Evolutionary conservation across 2,329 filamentous ascomycete genomes (phyloP), one percentile per base, ranked within the genome.

Genomic region (Chaetomium globosum): DNA sequence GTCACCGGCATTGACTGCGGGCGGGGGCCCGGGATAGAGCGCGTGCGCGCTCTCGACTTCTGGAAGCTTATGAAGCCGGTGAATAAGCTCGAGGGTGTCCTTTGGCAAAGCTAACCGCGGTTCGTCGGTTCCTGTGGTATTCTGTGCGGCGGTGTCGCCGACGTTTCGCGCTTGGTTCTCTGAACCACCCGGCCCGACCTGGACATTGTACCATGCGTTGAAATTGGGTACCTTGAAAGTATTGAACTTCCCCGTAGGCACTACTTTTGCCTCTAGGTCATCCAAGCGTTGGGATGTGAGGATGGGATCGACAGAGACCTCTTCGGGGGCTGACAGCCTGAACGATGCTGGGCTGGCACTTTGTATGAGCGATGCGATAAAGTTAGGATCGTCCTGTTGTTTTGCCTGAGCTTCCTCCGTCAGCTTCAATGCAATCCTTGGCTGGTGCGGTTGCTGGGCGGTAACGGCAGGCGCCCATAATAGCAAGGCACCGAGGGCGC

Each of bases 121-220:
- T 12, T 51, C 21, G 7, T 19, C 58, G 33, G 36, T 56, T 2
- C 26, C 43, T 23, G n/a, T 63, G 9, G 19, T 19, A 52, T 53
- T 58, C 39, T 43, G 48, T n/a, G 23, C 26, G 19, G 16, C 39
- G 23, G 57, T 30, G 2, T 28, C 43, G 33, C 51, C 46, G 21
- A 21, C 49, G 6, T n/a, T 7, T 5, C 54, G 53, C 4, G 19
- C 28, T 12, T 48, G 26, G 12, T 21, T 8, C 6, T 16, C 49
- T 3, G 53, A 10, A 9, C 6, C 33, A 5, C 36, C 13, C 19
- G 39, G 46, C 9, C 36, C 46, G 7, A 67, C 49, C 4, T 59
- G 28, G 3, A 68, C 23, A 26, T 64, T 54, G 31, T 66, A 68
- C 66, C 66, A 68, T 6, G 39, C 55, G n/a, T 64, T 60, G 33